Evolutionary conservation across 768 basidiomycete genomes (phyloP).

Genomic region (Melanogaster broomeanus): DNA sequence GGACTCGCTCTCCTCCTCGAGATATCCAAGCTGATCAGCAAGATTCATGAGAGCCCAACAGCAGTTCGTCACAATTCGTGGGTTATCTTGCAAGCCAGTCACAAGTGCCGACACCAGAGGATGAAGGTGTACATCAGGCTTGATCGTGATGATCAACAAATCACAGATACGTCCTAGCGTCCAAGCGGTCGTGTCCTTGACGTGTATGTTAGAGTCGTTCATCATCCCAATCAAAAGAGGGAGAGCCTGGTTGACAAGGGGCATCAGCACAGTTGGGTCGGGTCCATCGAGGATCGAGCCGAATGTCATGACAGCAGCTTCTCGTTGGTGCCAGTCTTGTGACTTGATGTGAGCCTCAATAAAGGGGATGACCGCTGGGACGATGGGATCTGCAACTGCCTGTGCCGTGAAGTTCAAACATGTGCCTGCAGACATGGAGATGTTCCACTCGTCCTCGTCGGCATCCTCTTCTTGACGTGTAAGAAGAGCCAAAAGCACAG

Average conservation of each 20-base stretch:
- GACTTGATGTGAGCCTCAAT: slow-evolving; percentile 95
- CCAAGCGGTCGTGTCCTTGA: slow-evolving; percentile 98
- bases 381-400: slow-evolving; percentile 88
- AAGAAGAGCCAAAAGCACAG: slow-evolving; percentile 85
- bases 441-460: slow-evolving; percentile 98
- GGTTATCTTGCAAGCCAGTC: slow-evolving; percentile 72
- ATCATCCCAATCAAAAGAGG: slow-evolving; percentile 96
- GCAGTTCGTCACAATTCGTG: slow-evolving; percentile 89
- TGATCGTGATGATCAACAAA: slow-evolving; percentile 79
- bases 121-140: slow-evolving; percentile 86
- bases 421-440: slow-evolving; percentile 95
- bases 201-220: slow-evolving; percentile 78
- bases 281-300: slow-evolving; percentile 98
- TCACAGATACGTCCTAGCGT: slow-evolving; percentile 96
- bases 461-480: slow-evolving; percentile 96
- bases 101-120: slow-evolving; percentile 84
- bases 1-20: slow-evolving; percentile 60
- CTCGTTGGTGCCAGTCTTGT: slow-evolving; percentile 91
- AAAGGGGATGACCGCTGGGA: slow-evolving; percentile 93
- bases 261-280: slow-evolving; percentile 81
- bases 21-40: slow-evolving; percentile 82
- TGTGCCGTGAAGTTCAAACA: slow-evolving; percentile 88
- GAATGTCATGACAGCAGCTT: slow-evolving; percentile 98
- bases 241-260: slow-evolving; percentile 91
- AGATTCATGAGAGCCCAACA: slow-evolving; percentile 98